phyloP scores from a whole-genome alignment of 2,329 filamentous ascomycete genomes.

The Coniochaeta hoffmannii region DNA sequence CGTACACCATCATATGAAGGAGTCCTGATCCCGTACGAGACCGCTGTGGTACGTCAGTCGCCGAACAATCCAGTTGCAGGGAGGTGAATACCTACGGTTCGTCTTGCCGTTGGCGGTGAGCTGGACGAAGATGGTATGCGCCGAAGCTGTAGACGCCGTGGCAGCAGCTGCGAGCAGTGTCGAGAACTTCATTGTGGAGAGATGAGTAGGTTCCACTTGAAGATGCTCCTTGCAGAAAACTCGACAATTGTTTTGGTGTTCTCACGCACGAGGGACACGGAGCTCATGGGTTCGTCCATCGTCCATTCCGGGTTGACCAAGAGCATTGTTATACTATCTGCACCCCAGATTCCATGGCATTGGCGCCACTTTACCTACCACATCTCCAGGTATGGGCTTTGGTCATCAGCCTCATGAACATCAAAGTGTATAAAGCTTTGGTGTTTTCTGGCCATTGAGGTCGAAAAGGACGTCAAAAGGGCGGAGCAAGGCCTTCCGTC shows the following conservation, averaged over 20 bases:
- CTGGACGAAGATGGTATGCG: constrained; percentile 37
- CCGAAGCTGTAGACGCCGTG: constrained; percentile 10
- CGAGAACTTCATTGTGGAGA: constrained; percentile 15
- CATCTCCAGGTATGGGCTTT: not conserved
- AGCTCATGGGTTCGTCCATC: not conserved
- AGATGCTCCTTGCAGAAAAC: too few relatives aligned
- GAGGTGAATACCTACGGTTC: constrained; percentile 17
- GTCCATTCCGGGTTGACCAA: not conserved
- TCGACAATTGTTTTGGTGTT: too few relatives aligned
- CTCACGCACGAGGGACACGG: not conserved
- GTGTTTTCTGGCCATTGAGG: constrained; percentile 4
- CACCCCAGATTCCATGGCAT: not conserved
- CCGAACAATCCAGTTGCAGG: not conserved
- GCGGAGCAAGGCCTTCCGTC: not conserved
- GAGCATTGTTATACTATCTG: not conserved
- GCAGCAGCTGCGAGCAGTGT: constrained; percentile 9
- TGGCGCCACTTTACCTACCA: not conserved
- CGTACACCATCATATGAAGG: constrained; percentile 42
- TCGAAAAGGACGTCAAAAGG: constrained; percentile 2
- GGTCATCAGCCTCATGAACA: not conserved
- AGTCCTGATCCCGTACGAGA: constrained; percentile 42
- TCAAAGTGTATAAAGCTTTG: not conserved
- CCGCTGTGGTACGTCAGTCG: constrained; percentile 15
- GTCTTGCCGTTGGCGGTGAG: constrained; percentile 38
- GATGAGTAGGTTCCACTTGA: not conserved